phyloP scores from a whole-genome alignment of 257 asterid genomes.

The Primulina tabacum region DNA sequence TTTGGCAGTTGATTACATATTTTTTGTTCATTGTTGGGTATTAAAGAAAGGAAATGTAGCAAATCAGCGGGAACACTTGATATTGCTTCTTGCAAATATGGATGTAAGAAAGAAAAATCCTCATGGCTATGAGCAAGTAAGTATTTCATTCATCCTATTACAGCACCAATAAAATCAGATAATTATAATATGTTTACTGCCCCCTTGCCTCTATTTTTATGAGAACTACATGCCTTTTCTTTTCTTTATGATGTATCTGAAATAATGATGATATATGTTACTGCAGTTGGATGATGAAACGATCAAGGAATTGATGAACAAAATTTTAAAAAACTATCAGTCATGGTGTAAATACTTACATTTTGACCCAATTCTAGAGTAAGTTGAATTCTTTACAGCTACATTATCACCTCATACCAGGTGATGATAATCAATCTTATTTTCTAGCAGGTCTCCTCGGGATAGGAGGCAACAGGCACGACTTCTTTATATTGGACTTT shows the following conservation, averaged over 20 bases:
- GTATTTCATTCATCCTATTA: constrained; percentile 23
- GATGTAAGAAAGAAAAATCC: constrained; percentile 68
- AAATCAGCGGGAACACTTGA: constrained; percentile 96
- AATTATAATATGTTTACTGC: background rate
- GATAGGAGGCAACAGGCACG: constrained; percentile 71
- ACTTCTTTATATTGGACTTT: constrained; percentile 91
- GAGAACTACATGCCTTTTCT: constrained; percentile 8
- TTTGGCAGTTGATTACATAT: constrained; percentile 27
- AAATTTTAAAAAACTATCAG: constrained; percentile 71
- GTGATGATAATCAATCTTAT: constrained; percentile 12
- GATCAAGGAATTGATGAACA: constrained; percentile 61
- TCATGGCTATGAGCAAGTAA: constrained; percentile 55
- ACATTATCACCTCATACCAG: constrained; percentile 19
- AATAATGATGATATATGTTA: constrained; percentile 21
- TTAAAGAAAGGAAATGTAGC: constrained; percentile 96
- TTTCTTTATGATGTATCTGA: constrained; percentile 16
- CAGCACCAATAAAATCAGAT: constrained; percentile 19
- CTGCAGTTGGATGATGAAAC: constrained; percentile 70
- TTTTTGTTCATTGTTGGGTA: constrained; percentile 30
- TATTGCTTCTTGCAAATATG: constrained; percentile 90
- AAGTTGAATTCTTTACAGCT: constrained; percentile 37
- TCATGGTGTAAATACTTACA: constrained; percentile 92
- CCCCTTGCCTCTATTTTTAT: constrained; percentile 17
- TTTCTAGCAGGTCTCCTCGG: constrained; percentile 53
- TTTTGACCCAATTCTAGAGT: constrained; percentile 58